A percentile compares a stretch with the other conserved stretches of the same genome.
Evolutionary conservation across 257 asterid genomes (phyloP).

Genomic region (Voacanga thouarsii): DNA sequence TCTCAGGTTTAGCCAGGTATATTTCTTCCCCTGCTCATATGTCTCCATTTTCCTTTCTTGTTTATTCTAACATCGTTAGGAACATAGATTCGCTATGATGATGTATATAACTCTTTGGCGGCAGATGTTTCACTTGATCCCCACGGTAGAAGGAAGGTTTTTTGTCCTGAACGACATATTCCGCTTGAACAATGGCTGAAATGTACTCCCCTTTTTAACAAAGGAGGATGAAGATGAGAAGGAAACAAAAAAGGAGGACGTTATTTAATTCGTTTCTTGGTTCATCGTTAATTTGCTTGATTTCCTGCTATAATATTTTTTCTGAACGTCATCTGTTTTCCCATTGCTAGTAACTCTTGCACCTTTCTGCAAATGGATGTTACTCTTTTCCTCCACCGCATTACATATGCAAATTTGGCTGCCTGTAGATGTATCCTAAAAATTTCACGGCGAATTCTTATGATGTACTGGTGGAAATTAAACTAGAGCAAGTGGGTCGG

Average conservation of each 20-base stretch:
- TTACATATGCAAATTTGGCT: too few relatives aligned
- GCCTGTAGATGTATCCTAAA: too few relatives aligned
- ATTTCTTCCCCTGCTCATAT: not conserved
- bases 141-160: slow-evolving; percentile 41
- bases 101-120: too few relatives aligned
- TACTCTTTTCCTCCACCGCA: not conserved
- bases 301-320: not conserved
- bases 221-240: not conserved
- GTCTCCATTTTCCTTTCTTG: not conserved
- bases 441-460: too few relatives aligned
- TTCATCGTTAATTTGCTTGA: not conserved
- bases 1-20: slow-evolving; percentile 61
- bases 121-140: slow-evolving; percentile 66
- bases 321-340: not conserved
- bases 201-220: not conserved
- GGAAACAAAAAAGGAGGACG: not conserved
- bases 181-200: slow-evolving; percentile 50
- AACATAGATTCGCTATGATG: not conserved
- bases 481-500: too few relatives aligned
- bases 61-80: not conserved
- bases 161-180: slow-evolving; percentile 60
- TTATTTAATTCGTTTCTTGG: not conserved
- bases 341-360: not conserved
- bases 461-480: too few relatives aligned
- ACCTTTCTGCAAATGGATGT: not conserved